Conservation (phyloP, 306 rosid species). For the Corylus heterophylla region DNA sequence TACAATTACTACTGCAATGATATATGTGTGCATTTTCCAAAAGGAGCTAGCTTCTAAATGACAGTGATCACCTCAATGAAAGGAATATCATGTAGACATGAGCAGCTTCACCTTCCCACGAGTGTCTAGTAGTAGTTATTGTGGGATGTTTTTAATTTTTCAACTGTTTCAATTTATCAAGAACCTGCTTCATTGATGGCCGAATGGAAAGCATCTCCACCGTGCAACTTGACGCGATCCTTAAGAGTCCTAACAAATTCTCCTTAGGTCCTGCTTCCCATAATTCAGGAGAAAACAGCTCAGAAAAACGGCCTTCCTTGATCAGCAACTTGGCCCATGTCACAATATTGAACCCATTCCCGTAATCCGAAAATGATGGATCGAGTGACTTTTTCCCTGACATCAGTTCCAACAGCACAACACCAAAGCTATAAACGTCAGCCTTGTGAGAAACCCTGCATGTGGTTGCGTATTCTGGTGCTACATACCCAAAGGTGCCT, state of each 20-base stretch:
- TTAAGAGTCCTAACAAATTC: constrained; percentile 42
- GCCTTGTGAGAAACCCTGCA: constrained; percentile 72
- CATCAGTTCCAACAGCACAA: constrained; percentile 63
- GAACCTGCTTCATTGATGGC: constrained; percentile 53
- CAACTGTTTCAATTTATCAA: constrained; percentile 48
- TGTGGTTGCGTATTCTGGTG: constrained; percentile 76
- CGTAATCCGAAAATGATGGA: constrained; percentile 63
- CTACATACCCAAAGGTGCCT: constrained; percentile 78
- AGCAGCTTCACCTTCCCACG: constrained; percentile 18
- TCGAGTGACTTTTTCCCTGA: constrained; percentile 69
- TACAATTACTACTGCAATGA: background rate
- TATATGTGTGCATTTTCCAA: background rate
- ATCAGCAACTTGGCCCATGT: constrained; percentile 63
- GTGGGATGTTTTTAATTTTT: constrained; percentile 29
- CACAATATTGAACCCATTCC: constrained; percentile 72
- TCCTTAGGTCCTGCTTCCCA: constrained; percentile 57
- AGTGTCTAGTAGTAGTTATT: constrained; percentile 15
- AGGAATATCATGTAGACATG: constrained; percentile 16
- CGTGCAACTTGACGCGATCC: constrained; percentile 48
- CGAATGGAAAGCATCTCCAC: constrained; percentile 47
- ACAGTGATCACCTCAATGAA: constrained; percentile 27
- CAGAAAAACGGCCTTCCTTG: constrained; percentile 44
- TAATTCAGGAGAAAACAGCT: constrained; percentile 43
- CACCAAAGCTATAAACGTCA: constrained; percentile 73
- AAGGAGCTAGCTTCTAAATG: background rate